Percentiles rank a stretch among this genome's conserved stretches.
Evolutionary conservation across 768 basidiomycete species (phyloP).

Genomic region (Amanita brunnescens): DNA sequence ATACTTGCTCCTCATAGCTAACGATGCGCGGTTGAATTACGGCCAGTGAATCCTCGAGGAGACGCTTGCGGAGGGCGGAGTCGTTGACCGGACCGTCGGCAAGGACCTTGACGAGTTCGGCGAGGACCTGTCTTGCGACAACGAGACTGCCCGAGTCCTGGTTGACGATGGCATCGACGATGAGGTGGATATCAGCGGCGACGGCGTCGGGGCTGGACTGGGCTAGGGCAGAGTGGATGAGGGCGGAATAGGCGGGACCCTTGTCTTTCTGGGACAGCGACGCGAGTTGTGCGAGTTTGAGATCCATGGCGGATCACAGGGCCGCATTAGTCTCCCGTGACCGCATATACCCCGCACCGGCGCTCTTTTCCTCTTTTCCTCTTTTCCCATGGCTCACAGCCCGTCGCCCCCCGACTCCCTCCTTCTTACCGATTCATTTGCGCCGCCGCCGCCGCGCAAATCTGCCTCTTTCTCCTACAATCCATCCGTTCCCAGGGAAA

Average conservation of each 20-base stretch:
- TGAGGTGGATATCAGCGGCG: slow-evolving; percentile 49
- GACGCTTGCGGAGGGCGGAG: slow-evolving; percentile 51
- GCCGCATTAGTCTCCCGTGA: too few species aligned
- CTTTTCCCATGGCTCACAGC: slow-evolving; percentile 15
- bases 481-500: slow-evolving; percentile 37
- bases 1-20: slow-evolving; percentile 93
- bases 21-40: slow-evolving; percentile 72
- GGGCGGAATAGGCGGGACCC: slow-evolving; percentile 59
- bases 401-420: background rate
- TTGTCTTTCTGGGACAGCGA: slow-evolving; percentile 79
- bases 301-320: too few species aligned
- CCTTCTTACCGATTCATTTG: background rate
- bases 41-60: slow-evolving; percentile 68
- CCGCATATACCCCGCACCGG: slow-evolving; percentile 38
- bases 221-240: slow-evolving; percentile 60
- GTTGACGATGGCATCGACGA: slow-evolving; percentile 77
- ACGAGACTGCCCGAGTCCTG: slow-evolving; percentile 79
- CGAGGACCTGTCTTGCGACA: slow-evolving; percentile 79
- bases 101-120: slow-evolving; percentile 71
- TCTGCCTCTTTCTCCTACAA: slow-evolving; percentile 50
- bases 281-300: slow-evolving; percentile 52
- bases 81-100: slow-evolving; percentile 46
- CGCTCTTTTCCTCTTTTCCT: slow-evolving; percentile 31
- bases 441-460: slow-evolving; percentile 25
- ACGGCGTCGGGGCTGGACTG: slow-evolving; percentile 36